Percentiles rank a stretch among this genome's conserved stretches.
Conservation (phyloP, 2,329 filamentous ascomycete species). For the Colletotrichum sp. region DNA sequence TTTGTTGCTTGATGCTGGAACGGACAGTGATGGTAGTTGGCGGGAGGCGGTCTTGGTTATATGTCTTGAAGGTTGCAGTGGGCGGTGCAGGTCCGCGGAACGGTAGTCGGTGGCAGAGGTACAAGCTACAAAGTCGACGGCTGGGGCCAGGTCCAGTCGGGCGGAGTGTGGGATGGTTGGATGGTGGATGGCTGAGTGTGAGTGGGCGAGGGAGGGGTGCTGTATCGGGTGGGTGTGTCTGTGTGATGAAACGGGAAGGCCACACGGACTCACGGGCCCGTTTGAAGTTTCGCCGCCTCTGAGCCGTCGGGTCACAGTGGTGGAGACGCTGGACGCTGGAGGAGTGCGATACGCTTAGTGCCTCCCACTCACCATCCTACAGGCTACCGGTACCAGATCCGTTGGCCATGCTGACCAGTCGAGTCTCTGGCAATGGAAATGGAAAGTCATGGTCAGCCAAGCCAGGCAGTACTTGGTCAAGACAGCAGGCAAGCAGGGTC, state of each 20-base stretch:
- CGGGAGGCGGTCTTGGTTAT: conserved; percentile 19
- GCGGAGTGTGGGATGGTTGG: conserved; percentile 11
- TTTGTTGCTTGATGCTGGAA: conserved; percentile 1
- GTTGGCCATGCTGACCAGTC: neutral
- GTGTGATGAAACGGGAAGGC: conserved; percentile 22
- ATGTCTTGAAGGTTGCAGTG: conserved; percentile 2
- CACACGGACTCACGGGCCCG: conserved; percentile 19
- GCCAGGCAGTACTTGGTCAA: neutral
- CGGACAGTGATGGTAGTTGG: neutral
- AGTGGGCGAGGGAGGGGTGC: neutral
- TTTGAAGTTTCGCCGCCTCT: conserved; percentile 19
- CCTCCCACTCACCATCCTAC: neutral
- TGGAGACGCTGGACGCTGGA: neutral
- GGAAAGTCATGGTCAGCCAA: neutral
- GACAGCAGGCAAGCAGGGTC: neutral
- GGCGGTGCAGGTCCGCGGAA: neutral
- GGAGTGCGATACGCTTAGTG: neutral
- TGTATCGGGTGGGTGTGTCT: conserved; percentile 1
- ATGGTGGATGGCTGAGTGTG: conserved; percentile 5
- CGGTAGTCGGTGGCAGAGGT: neutral
- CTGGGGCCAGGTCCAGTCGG: neutral
- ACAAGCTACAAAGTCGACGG: neutral
- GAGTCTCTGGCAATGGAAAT: neutral
- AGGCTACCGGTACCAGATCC: neutral
- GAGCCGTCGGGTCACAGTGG: conserved; percentile 1